Conservation (phyloP, 2,329 filamentous ascomycete species). For the Thermomyces lanuginosus region DNA sequence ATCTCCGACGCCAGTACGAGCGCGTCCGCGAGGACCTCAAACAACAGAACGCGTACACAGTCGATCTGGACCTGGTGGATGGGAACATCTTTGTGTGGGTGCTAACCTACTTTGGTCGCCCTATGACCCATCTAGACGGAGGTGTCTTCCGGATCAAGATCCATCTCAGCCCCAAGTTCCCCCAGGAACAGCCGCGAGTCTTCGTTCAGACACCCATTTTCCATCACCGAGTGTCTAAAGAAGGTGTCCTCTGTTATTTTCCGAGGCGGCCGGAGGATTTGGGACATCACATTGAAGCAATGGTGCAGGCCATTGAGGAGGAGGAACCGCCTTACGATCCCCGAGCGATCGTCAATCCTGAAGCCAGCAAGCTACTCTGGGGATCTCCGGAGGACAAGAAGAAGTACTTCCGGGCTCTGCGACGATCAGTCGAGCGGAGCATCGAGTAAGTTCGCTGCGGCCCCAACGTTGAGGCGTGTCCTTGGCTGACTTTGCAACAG, state of each 20-base stretch:
- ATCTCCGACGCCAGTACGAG: slow-evolving; percentile 68
- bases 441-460: slow-evolving; percentile 15
- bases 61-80: slow-evolving; percentile 61
- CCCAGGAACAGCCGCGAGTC: slow-evolving; percentile 72
- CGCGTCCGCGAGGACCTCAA: slow-evolving; percentile 65
- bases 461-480: neutral
- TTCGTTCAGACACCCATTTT: slow-evolving; percentile 68
- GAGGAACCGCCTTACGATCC: slow-evolving; percentile 81
- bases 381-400: slow-evolving; percentile 63
- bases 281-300: slow-evolving; percentile 64
- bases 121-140: slow-evolving; percentile 86
- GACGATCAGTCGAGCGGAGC: slow-evolving; percentile 50
- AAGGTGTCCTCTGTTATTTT: slow-evolving; percentile 72
- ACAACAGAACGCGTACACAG: slow-evolving; percentile 48
- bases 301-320: slow-evolving; percentile 71
- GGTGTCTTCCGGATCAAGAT: slow-evolving; percentile 73
- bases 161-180: slow-evolving; percentile 68
- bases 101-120: slow-evolving; percentile 75
- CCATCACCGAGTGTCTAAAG: slow-evolving; percentile 68
- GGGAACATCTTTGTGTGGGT: slow-evolving; percentile 81
- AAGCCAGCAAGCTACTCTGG: slow-evolving; percentile 79
- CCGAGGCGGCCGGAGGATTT: slow-evolving; percentile 58
- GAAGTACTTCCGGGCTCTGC: slow-evolving; percentile 63
- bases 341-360: slow-evolving; percentile 67
- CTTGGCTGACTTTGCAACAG: neutral